Percentiles rank a stretch among this genome's conserved stretches.
Evolutionary conservation across 345 rosid species (phyloP).

Genomic region (Populus deltoides): DNA sequence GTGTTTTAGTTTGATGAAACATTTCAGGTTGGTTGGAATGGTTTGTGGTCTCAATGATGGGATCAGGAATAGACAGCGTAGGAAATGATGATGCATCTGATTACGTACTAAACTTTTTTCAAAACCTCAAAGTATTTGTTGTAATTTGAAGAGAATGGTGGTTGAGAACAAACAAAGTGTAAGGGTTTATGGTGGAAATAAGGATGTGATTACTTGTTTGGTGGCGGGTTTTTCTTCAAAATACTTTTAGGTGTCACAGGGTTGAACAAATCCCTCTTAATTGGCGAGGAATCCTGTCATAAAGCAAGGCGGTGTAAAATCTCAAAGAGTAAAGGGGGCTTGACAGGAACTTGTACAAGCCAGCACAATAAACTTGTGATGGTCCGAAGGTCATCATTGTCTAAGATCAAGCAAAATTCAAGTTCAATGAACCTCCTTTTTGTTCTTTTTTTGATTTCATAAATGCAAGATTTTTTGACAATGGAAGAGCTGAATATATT

Average conservation of each 20-base stretch:
- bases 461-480: neutral
- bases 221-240: neutral
- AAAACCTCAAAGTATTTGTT: neutral
- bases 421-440: no score
- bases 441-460: neutral
- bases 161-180: neutral
- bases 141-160: neutral
- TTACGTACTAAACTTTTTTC: no score
- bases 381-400: neutral
- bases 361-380: neutral
- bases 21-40: neutral
- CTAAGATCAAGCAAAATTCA: neutral
- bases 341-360: neutral
- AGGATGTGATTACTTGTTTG: neutral
- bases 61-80: neutral
- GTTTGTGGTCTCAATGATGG: neutral
- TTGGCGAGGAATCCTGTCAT: neutral
- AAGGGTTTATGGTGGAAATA: neutral
- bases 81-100: neutral
- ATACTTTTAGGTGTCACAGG: neutral
- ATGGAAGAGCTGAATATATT: neutral
- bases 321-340: neutral
- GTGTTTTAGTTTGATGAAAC: no score
- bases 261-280: neutral
- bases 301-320: neutral